Evolutionary conservation across 495 filamentous ascomycete species (phyloP).

Genomic region (Lophiostoma macrostomum): DNA sequence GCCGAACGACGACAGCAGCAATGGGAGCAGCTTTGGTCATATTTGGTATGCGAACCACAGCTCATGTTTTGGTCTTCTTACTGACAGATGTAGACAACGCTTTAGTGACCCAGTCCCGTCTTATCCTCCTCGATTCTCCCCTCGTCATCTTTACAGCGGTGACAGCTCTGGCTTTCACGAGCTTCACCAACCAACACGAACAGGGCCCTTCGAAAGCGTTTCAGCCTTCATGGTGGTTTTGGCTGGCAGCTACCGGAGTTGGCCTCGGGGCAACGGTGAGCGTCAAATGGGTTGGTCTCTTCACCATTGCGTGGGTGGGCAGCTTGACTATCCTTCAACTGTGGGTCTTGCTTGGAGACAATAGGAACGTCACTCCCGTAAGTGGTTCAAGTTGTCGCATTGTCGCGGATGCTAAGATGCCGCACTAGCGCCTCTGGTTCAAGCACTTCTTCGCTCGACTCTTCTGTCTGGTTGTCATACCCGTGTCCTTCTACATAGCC

Average conservation of each 20-base stretch:
- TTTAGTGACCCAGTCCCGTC: constrained; percentile 85
- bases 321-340: constrained; percentile 85
- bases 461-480: constrained; percentile 91
- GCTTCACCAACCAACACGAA: constrained; percentile 95
- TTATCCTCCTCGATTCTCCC: constrained; percentile 95
- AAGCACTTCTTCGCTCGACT: constrained; percentile 91
- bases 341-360: constrained; percentile 90
- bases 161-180: constrained; percentile 85
- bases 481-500: constrained; percentile 82
- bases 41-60: constrained; percentile 64
- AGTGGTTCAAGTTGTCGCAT: constrained; percentile 14
- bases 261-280: constrained; percentile 87
- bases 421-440: constrained; percentile 68
- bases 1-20: constrained; percentile 75
- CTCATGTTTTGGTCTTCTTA: neutral
- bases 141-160: constrained; percentile 90
- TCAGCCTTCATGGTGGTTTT: constrained; percentile 92
- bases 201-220: constrained; percentile 85
- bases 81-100: constrained; percentile 69
- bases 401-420: no score
- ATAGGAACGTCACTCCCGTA: constrained; percentile 74
- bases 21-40: constrained; percentile 83
- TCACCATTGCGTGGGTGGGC: constrained; percentile 98
- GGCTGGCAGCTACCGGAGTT: constrained; percentile 83
- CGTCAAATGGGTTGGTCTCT: constrained; percentile 98